Conservation (phyloP, 2,329 filamentous ascomycete genomes). For the Monilinia vaccinii-corymbosi region DNA sequence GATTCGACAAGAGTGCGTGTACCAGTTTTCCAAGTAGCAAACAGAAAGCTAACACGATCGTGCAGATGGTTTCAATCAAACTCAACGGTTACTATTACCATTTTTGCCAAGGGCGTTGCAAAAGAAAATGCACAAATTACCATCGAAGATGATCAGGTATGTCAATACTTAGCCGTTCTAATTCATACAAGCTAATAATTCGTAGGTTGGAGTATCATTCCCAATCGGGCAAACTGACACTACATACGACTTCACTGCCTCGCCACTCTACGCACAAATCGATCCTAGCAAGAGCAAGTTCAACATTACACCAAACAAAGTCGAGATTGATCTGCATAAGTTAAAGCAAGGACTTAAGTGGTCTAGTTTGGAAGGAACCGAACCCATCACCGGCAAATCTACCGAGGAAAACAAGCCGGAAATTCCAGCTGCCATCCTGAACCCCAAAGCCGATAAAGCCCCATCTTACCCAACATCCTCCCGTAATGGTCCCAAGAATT, state of each 20-base stretch:
- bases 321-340: conserved; percentile 70
- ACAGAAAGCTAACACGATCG: background rate
- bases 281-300: conserved; percentile 50
- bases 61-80: conserved; percentile 51
- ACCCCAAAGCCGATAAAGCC: conserved; percentile 25
- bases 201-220: conserved; percentile 47
- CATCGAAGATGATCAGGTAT: conserved; percentile 20
- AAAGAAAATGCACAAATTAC: conserved; percentile 46
- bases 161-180: background rate
- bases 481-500: conserved; percentile 74
- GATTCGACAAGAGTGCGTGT: conserved; percentile 46
- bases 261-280: conserved; percentile 59
- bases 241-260: conserved; percentile 52
- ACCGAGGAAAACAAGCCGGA: background rate
- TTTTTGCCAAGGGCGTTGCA: conserved; percentile 56
- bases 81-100: conserved; percentile 50
- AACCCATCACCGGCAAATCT: conserved; percentile 10
- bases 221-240: conserved; percentile 39
- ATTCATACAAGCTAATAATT: conserved; percentile 14
- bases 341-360: conserved; percentile 39
- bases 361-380: conserved; percentile 24
- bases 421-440: conserved; percentile 14
- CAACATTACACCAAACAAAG: conserved; percentile 65
- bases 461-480: conserved; percentile 83
- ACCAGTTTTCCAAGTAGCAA: background rate